Evolutionary conservation across 116 monocot species (phyloP).

Genomic region (Papilionanthe hybrid): DNA sequence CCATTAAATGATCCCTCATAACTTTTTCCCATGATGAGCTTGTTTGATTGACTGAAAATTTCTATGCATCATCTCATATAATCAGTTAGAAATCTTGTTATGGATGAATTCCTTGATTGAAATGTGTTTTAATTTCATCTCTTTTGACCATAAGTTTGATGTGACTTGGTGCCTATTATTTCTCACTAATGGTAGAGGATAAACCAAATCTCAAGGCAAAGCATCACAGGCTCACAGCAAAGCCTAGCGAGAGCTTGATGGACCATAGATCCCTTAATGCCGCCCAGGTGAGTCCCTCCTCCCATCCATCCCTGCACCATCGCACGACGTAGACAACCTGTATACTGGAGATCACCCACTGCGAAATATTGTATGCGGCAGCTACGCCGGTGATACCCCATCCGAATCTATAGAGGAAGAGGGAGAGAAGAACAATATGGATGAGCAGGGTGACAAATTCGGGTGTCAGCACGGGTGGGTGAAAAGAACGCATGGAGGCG

Average conservation of each 20-base stretch:
- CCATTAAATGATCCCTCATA: too few species aligned
- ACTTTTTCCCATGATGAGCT: too few species aligned
- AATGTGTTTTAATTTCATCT: not conserved
- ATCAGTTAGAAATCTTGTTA: too few species aligned
- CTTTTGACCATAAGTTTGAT: not conserved
- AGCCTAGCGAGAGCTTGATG: constrained; percentile 58
- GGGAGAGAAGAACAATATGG: constrained; percentile 26
- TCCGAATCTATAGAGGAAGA: constrained; percentile 40
- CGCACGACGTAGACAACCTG: constrained; percentile 48
- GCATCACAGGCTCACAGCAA: constrained; percentile 83
- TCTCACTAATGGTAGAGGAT: too few species aligned
- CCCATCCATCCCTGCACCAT: constrained; percentile 66
- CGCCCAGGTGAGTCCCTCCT: constrained; percentile 28
- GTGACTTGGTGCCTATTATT: not conserved
- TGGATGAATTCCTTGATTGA: too few species aligned
- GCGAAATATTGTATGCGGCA: constrained; percentile 37
- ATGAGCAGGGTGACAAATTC: constrained; percentile 20
- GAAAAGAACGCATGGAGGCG: too few species aligned
- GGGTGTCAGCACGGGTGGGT: too few species aligned
- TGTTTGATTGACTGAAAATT: not conserved
- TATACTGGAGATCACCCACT: constrained; percentile 24
- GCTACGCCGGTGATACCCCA: constrained; percentile 67
- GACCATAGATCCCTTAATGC: constrained; percentile 72
- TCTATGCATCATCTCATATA: too few species aligned
- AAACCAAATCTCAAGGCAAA: constrained; percentile 84